phyloP scores from a whole-genome alignment of 306 rosid species.

The Cicer chorassanicum region DNA sequence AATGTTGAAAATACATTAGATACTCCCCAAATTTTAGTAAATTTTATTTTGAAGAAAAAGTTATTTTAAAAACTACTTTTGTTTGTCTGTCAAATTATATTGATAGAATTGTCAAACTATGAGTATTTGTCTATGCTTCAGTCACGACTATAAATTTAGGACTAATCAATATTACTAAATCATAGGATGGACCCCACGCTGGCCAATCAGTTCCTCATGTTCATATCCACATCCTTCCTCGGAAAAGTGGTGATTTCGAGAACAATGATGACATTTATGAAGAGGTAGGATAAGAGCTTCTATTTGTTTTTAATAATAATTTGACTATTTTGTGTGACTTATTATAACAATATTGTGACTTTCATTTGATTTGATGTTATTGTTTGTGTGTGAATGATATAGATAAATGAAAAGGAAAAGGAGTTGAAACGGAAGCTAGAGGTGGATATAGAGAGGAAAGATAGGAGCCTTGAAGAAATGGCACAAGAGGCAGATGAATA shows the following conservation, averaged over 20 bases:
- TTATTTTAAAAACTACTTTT: no score
- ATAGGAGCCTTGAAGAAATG: conserved; percentile 80
- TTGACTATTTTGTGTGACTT: conserved; percentile 18
- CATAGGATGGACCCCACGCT: conserved; percentile 87
- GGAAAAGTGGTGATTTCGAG: conserved; percentile 71
- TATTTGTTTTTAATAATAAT: not conserved
- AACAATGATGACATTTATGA: conserved; percentile 84
- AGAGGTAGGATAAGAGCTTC: conserved; percentile 56
- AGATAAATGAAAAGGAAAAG: conserved; percentile 81
- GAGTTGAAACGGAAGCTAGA: conserved; percentile 66
- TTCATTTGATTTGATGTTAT: conserved; percentile 22
- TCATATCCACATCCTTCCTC: conserved; percentile 83
- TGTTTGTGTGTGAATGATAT: conserved; percentile 42
- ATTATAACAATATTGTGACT: conserved; percentile 1
- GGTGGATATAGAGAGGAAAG: conserved; percentile 79
- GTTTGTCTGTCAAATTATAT: no score
- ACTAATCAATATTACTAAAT: conserved; percentile 33
- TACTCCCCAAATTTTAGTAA: no score
- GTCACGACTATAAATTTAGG: not conserved
- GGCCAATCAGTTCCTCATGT: conserved; percentile 93
- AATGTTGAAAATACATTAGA: no score
- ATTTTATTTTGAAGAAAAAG: no score
- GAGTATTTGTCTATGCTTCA: no score
- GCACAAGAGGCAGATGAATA: conserved; percentile 79
- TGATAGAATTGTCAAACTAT: no score